Evolutionary conservation across 2,329 filamentous ascomycete genomes (phyloP), one percentile per base, ranked within the genome.

Genomic region (Diaporthe helianthi): DNA sequence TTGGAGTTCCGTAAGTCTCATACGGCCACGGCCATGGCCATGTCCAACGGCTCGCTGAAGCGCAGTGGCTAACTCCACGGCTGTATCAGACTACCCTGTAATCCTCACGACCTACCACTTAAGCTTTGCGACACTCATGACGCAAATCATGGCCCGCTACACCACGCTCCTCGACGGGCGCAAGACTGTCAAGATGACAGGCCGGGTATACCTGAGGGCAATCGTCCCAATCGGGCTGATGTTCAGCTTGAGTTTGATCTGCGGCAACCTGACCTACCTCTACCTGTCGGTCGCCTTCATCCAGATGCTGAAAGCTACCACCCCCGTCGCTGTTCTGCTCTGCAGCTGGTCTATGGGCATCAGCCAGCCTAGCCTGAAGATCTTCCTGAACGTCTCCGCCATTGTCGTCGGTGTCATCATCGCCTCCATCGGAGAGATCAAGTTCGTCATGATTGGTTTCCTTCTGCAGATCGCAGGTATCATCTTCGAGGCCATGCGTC

Each of bases 261-360:
- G 94, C 82, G 94, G 94, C 78, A 98, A 98, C 84, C 83, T 97
- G 82, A 94, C 95, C 75, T 98, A 98, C 79, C 88, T 98, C 67
- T 97, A 98, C 82, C 89, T 98, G 71, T 96, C 92, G 74, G 95
- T 98, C 70, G 92, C 95, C 71, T 98, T 98, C 81, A 98, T 98
- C 77, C 95, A 98, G 86, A 98, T 98, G 95, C 90, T 98, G 81
- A 98, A 98, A 92, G 96, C 96, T 74, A 98, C 94, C 52, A 98
- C 93, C 38, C 96, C 96, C 19, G 94, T 98, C 70, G 94, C 94
- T 66, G 94, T 98, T 65, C 89, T 99, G 47, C 82, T 98, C 74
- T 92, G 93, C 49, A 93, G 93, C 74, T 98, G 96, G 95, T 85
- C 86, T 65, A 90, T 98, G 76, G 93, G 94, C 69, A 89, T 97